phyloP scores from a whole-genome alignment of 2,329 filamentous ascomycete species.

The Onygenales sp. region DNA sequence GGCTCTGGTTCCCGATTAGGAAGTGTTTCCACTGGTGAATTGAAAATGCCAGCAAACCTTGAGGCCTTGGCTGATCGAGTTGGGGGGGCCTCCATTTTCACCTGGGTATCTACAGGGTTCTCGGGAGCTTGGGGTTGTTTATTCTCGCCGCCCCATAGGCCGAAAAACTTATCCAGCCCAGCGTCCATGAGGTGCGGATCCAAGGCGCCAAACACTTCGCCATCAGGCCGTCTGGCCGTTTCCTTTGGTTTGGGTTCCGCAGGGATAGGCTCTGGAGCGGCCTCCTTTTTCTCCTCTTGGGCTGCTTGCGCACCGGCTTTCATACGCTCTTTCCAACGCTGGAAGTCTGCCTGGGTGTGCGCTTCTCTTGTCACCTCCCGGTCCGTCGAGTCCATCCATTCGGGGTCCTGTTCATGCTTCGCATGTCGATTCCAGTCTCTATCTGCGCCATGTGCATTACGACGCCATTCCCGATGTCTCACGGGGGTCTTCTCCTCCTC shows the following conservation, averaged over 20 bases:
- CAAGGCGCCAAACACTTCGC: constrained; percentile 44
- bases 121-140: constrained; percentile 32
- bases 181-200: constrained; percentile 55
- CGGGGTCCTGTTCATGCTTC: constrained; percentile 67
- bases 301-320: constrained; percentile 47
- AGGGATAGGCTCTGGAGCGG: constrained; percentile 16
- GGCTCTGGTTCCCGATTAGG: constrained; percentile 21
- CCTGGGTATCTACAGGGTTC: constrained; percentile 21
- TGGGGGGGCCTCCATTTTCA: constrained; percentile 32
- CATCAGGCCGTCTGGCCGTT: constrained; percentile 28
- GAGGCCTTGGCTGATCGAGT: constrained; percentile 62
- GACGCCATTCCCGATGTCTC: constrained; percentile 59
- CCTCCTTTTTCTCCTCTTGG: constrained; percentile 37
- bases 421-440: constrained; percentile 45
- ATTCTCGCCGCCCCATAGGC: constrained; percentile 43
- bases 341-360: constrained; percentile 83
- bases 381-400: constrained; percentile 73
- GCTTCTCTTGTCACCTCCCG: constrained; percentile 58
- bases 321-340: constrained; percentile 90
- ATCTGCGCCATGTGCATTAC: constrained; percentile 37
- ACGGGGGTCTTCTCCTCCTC: constrained; percentile 35
- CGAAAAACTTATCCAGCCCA: constrained; percentile 71
- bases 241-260: constrained; percentile 33
- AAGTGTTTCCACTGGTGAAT: constrained; percentile 47
- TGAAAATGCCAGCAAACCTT: constrained; percentile 76